Base-by-base conservation (phyloP, 768 basidiomycete genomes). In the Psilocybe azurescens region DNA sequence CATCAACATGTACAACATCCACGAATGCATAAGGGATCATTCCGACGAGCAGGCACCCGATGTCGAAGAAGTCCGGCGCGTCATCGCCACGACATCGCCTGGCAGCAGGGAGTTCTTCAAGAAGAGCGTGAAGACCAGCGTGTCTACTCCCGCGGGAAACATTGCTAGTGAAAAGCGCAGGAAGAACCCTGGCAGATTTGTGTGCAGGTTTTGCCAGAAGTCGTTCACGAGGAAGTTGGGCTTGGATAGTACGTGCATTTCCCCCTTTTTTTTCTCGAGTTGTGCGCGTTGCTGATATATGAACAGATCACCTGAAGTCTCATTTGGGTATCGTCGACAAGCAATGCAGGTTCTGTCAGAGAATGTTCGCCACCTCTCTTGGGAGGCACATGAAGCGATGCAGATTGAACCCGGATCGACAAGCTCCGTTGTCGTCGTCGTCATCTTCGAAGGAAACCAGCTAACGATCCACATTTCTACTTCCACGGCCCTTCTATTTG, bases 241-340 rank as follows among this genome's bases (percentile, higher is more conserved):
- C 3, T 18, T 56, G 44, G 28, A 47, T 10, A 56, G 56, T 56
- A n/a, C 5, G 41, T 32, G 3, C 18, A 14, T 24, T 11, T 18
- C 24, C 28, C 47, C 20, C 28, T 29, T 47, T 4, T 48, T 30
- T 8, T 55, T 39, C 41, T 39, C 41, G 7, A 18, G 29, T 20
- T 47, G 11, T 48, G 24, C 36, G 29, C 47, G 7, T 44, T 46
- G 29, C 18, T 32, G 8, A 24, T 56, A 7, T 47, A 7, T 41
- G 28, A 28, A 52, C 53, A 58, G 58, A 57, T 41, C 61, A 65
- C 51, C 56, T 47, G 50, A 68, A 66, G 44, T 57, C 60, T 20
- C 69, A 70, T 20, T 53, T 66, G 1, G 69, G 69, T 8, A 65
- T 70, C 4, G 65, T 68, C 3, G 70, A 69, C 57, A 57, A 61